Evolutionary conservation across 1,284 basidiomycete species (phyloP), one percentile per base, ranked within the genome.

Genomic region (Vanrija pseudolonga): DNA sequence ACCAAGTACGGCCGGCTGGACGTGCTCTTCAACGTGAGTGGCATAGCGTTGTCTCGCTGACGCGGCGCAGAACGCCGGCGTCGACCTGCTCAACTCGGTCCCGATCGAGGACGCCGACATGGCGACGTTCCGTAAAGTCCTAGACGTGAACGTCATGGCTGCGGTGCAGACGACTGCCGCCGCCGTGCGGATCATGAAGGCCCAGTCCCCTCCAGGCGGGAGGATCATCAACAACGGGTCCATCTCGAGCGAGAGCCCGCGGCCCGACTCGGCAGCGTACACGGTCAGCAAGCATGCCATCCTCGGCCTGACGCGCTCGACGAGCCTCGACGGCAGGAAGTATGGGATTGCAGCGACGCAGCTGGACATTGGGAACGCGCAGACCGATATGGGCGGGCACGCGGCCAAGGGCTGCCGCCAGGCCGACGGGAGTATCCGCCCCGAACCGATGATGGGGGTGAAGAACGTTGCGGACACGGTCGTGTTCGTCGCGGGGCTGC

Each of bases 181-280:
- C 58, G 89, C 88, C 6, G 80, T 90, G 65, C 80, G 75, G 56
- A 71, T 84, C 8, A 90, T 90, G 82, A 89, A 88, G 68, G 65
- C 72, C 0, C 88, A 90, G 69, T 32, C 40, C 4, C 88, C 89
- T 2, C 79, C 78, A 55, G 89, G 89, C 62, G 88, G 88, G 77
- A 81, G 87, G 14, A 88, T 92, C 63, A 86, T 90, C 76, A 90
- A 90, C 76, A 90, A 90, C 61, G 88, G 88, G 4, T 88, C 85
- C 38, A 81, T 91, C 52, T 83, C 86, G 1, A 86, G 88, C 0
- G 82, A 86, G 57, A 79, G 83, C 1, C 89, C 89, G 3, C 81
- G 89, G 24, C 87, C 86, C 3, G 53, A 64, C 51, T 57, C 84
- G 0, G 77, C 78, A 4, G 81, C 87, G 0, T 90, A 91, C 70